A percentile compares a stretch with the other conserved stretches of the same genome.
phyloP scores from a whole-genome alignment of 2,329 filamentous ascomycete species.

The Neonectria magnoliae region DNA sequence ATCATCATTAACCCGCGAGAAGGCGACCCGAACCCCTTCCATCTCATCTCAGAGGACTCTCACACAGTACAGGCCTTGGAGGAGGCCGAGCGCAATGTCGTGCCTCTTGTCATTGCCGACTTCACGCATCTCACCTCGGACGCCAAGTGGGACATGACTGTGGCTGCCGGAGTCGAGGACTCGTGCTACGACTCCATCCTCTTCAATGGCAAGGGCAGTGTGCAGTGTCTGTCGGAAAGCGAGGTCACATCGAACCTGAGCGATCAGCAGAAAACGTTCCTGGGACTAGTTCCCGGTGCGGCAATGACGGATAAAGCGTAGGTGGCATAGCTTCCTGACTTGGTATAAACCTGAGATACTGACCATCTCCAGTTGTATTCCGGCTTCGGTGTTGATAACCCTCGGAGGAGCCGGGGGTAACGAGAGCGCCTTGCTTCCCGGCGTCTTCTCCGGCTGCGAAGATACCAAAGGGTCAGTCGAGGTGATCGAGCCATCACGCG shows the following conservation, averaged over 20 bases:
- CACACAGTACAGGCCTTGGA: constrained; percentile 54
- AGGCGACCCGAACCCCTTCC: constrained; percentile 55
- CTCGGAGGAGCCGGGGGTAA: constrained; percentile 44
- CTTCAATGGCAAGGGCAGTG: constrained; percentile 69
- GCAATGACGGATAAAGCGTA: constrained; percentile 55
- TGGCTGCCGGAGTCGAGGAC: constrained; percentile 57
- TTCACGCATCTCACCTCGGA: constrained; percentile 64
- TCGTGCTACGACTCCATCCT: constrained; percentile 69
- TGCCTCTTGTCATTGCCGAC: constrained; percentile 65
- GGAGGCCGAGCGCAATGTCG: constrained; percentile 57
- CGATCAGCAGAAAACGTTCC: constrained; percentile 43
- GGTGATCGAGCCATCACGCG: constrained; percentile 48
- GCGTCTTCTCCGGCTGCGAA: constrained; percentile 58
- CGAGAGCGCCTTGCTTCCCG: constrained; percentile 51
- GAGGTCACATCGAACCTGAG: constrained; percentile 54
- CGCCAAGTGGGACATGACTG: constrained; percentile 56
- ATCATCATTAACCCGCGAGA: constrained; percentile 59
- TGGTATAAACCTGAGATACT: constrained; percentile 6
- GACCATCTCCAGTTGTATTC: constrained; percentile 32
- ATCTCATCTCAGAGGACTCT: constrained; percentile 54
- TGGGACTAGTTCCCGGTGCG: constrained; percentile 43
- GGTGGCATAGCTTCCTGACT: background rate
- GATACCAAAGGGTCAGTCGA: constrained; percentile 56
- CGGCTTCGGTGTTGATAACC: constrained; percentile 53
- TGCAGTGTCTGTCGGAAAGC: constrained; percentile 59